Evolutionary conservation across 2,329 filamentous ascomycete genomes (phyloP).

Genomic region (Fusarium liriodendri): DNA sequence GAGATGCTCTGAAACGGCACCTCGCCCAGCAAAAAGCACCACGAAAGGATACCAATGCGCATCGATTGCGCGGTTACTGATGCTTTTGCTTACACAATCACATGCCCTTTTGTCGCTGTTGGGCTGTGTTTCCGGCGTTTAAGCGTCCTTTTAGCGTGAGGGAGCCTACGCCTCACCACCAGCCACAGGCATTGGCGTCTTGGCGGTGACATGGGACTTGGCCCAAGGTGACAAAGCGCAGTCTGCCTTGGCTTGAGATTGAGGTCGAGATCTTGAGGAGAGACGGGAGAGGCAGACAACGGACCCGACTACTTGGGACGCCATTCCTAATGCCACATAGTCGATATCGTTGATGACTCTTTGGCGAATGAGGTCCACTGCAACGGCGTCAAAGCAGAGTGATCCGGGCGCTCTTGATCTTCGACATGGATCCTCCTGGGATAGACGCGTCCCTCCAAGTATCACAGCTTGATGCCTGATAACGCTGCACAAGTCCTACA

Average conservation of each 20-base stretch:
- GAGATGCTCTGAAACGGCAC: not conserved
- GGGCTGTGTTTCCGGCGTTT: not conserved
- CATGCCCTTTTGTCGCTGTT: not conserved
- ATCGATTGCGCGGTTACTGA: not conserved
- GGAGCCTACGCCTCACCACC: conserved; percentile 24
- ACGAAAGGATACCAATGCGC: not conserved
- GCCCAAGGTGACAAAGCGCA: conserved; percentile 7
- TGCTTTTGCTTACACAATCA: conserved; percentile 10
- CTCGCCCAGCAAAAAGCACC: not conserved
- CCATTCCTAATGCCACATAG: not conserved
- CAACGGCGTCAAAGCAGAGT: not conserved
- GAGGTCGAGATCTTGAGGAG: not conserved
- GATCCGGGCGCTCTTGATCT: not conserved
- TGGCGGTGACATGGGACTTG: not conserved
- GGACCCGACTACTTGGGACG: not conserved
- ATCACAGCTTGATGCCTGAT: not conserved
- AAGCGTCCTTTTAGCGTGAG: conserved; percentile 25
- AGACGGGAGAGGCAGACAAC: not conserved
- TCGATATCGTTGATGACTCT: not conserved
- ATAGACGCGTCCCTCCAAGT: not conserved
- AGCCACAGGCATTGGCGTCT: not conserved
- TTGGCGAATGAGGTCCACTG: not conserved
- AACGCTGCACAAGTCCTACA: not conserved
- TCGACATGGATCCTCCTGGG: not conserved
- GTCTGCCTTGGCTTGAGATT: conserved; percentile 13